Evolutionary conservation across 2,329 filamentous ascomycete genomes (phyloP).

Genomic region (Colletotrichum sp.): DNA sequence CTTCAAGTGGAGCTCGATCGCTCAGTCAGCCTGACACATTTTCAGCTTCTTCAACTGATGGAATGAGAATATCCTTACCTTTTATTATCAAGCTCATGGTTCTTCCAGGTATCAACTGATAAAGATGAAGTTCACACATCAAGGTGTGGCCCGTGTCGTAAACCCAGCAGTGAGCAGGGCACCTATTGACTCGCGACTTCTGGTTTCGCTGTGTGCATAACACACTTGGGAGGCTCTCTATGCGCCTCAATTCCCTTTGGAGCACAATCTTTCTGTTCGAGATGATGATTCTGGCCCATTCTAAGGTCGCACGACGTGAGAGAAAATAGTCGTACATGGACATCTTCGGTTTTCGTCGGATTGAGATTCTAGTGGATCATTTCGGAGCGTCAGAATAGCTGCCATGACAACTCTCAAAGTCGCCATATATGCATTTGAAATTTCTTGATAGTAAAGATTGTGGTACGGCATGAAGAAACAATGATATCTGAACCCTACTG

Average conservation of each 20-base stretch:
- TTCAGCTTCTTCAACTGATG: not conserved
- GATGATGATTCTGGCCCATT: not conserved
- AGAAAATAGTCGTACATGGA: not conserved
- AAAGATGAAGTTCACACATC: not conserved
- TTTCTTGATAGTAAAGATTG: rapidly evolving
- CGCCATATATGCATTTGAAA: not conserved
- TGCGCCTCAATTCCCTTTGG: not conserved
- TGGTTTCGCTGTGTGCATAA: not conserved
- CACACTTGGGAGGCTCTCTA: not conserved
- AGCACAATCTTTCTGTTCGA: not conserved
- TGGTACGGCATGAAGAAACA: rapidly evolving
- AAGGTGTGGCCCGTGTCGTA: not conserved
- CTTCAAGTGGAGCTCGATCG: not conserved
- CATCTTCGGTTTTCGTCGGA: not conserved
- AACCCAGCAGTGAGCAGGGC: not conserved
- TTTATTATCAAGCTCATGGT: not conserved
- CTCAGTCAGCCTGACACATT: not conserved
- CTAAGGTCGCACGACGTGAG: not conserved
- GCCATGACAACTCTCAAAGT: not conserved
- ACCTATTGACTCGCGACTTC: not conserved
- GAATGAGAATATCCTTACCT: not conserved
- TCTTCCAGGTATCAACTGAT: not conserved
- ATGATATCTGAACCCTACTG: not conserved
- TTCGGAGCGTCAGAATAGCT: not conserved
- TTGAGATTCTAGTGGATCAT: not conserved